phyloP scores from a whole-genome alignment of 768 basidiomycete genomes.

The Russula griseocarnosa region DNA sequence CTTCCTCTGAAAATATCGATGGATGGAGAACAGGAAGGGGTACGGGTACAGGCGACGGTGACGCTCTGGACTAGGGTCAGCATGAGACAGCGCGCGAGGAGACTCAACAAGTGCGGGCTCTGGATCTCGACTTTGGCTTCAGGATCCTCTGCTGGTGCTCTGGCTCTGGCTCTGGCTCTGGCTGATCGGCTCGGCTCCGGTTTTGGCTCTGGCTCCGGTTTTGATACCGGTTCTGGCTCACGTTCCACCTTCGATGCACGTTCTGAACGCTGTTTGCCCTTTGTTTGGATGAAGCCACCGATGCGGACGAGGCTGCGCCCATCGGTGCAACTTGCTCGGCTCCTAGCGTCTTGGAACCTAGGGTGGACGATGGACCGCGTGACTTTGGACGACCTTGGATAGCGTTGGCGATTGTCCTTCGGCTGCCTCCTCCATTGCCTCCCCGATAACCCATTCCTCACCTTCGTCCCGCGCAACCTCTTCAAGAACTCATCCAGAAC shows the following conservation, averaged over 20 bases:
- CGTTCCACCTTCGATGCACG: not conserved
- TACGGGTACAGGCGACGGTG: slow-evolving; percentile 19
- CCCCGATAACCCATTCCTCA: slow-evolving; percentile 23
- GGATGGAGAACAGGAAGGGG: slow-evolving; percentile 24
- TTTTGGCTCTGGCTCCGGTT: not conserved
- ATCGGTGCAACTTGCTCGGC: slow-evolving; percentile 2
- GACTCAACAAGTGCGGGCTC: not conserved
- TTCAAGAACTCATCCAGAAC: slow-evolving; percentile 25
- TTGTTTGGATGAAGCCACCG: slow-evolving; percentile 14
- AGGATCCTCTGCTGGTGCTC: slow-evolving; percentile 4
- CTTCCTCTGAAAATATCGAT: slow-evolving; percentile 19
- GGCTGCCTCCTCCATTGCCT: not conserved
- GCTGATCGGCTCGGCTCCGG: not conserved
- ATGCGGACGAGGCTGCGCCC: not conserved
- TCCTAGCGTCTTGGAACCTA: slow-evolving; percentile 13
- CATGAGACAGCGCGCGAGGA: slow-evolving; percentile 6
- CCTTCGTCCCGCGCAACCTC: slow-evolving; percentile 26
- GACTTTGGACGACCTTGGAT: not conserved
- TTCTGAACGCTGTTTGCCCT: slow-evolving; percentile 11
- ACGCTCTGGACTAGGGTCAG: slow-evolving; percentile 8
- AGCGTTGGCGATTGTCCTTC: not conserved
- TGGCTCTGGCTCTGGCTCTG: not conserved
- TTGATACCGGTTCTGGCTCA: not conserved
- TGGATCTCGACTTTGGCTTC: slow-evolving; percentile 7
- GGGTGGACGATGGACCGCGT: slow-evolving; percentile 9